A percentile compares a stretch with the other conserved stretches of the same genome.
Evolutionary conservation across 1,284 basidiomycete species (phyloP).

Genomic region (Ustilago tritici): DNA sequence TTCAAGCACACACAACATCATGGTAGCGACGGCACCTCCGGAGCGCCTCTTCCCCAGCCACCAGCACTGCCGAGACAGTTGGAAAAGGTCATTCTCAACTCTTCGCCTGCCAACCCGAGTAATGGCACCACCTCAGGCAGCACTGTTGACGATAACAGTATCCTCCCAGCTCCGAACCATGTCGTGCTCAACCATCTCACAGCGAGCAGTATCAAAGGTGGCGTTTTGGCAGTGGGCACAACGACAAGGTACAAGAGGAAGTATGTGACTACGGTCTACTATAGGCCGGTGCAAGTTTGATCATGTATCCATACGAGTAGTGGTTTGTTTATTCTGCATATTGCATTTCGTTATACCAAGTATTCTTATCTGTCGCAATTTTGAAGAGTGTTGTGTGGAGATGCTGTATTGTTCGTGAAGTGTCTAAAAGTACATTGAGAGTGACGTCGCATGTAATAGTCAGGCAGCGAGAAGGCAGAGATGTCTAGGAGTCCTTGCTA

Average conservation of each 20-base stretch:
- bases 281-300: slow-evolving; percentile 76
- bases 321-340: slow-evolving; percentile 1
- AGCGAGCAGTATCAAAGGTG: slow-evolving; percentile 94
- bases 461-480: neutral
- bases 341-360: slow-evolving; percentile 3
- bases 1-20: slow-evolving; percentile 24
- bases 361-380: neutral
- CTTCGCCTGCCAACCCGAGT: slow-evolving; percentile 60
- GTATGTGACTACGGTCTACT: slow-evolving; percentile 79
- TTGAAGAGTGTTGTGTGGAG: neutral
- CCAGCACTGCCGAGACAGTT: slow-evolving; percentile 89
- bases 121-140: slow-evolving; percentile 57
- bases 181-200: slow-evolving; percentile 95
- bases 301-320: neutral
- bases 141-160: slow-evolving; percentile 86
- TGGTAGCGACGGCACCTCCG: slow-evolving; percentile 12
- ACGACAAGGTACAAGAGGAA: slow-evolving; percentile 94
- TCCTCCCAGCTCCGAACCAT: slow-evolving; percentile 88
- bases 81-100: slow-evolving; percentile 91
- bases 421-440: slow-evolving; percentile 17
- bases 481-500: neutral
- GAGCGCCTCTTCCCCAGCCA: slow-evolving; percentile 52
- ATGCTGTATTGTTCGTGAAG: neutral
- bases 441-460: neutral
- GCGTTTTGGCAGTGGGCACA: slow-evolving; percentile 90